Conservation (phyloP, 768 basidiomycete genomes). For the Boletus speciosus region DNA sequence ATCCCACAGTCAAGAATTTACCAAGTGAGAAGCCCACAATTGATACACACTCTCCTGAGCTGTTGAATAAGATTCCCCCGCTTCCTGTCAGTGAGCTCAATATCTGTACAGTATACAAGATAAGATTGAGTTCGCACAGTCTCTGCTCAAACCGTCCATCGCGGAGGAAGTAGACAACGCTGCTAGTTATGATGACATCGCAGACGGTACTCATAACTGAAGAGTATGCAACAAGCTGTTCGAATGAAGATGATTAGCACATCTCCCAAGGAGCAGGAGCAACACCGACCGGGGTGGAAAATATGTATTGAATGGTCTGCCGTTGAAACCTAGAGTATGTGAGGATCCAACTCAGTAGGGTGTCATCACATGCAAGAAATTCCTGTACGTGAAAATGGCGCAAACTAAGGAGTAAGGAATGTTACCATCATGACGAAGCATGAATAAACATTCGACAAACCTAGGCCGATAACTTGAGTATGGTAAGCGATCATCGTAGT, state of each 20-base stretch:
- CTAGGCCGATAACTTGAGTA: conserved; percentile 5
- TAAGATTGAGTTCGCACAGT: not conserved
- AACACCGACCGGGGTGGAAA: conserved; percentile 3
- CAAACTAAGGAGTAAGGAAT: not conserved
- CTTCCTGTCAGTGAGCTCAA: not conserved
- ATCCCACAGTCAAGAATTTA: not conserved
- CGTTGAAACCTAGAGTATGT: not conserved
- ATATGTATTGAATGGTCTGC: not conserved
- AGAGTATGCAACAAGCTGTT: conserved; percentile 1
- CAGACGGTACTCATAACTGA: not conserved
- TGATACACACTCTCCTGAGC: conserved; percentile 1
- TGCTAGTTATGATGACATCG: conserved; percentile 1
- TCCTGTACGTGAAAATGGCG: not conserved
- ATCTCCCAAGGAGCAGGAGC: not conserved
- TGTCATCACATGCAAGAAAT: not conserved
- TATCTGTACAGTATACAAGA: not conserved
- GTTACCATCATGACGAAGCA: not conserved
- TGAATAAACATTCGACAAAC: not conserved
- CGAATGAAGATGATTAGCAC: not conserved
- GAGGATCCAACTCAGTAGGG: not conserved
- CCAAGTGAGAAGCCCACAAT: conserved; percentile 5
- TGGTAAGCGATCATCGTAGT: not conserved
- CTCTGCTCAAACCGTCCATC: not conserved
- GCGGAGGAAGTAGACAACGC: conserved; percentile 4
- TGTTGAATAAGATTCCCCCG: not conserved